Evolutionary conservation across 768 basidiomycete species (phyloP).

Genomic region (Xerocomus brunneocitrinus): DNA sequence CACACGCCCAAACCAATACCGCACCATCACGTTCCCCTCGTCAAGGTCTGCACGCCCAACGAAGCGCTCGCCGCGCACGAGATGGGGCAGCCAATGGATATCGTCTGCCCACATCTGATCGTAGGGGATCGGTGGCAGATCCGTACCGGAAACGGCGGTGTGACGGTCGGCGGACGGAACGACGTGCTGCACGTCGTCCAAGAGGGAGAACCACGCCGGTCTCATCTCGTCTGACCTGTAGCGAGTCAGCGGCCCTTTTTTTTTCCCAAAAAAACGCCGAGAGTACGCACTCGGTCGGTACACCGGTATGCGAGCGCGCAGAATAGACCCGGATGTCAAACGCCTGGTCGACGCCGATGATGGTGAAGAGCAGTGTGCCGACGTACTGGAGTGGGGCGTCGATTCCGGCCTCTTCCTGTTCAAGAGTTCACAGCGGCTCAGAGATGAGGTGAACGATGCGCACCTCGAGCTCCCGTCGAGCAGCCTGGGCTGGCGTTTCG

Average conservation of each 20-base stretch:
- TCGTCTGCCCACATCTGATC: constrained; percentile 60
- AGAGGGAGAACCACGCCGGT: too few relatives aligned
- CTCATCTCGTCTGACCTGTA: neutral
- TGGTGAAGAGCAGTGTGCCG: constrained; percentile 63
- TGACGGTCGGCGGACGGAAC: neutral
- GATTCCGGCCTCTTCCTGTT: constrained; percentile 81
- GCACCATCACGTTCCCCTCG: constrained; percentile 74
- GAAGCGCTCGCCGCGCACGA: constrained; percentile 41
- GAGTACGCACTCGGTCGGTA: constrained; percentile 57
- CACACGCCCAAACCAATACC: constrained; percentile 73
- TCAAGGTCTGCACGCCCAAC: constrained; percentile 57
- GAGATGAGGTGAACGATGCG: neutral
- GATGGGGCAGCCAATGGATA: constrained; percentile 60
- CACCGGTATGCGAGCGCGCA: constrained; percentile 56
- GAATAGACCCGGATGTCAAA: constrained; percentile 73
- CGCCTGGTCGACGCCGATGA: constrained; percentile 49
- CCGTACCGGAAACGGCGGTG: neutral
- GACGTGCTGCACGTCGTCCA: neutral
- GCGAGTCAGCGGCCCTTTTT: neutral
- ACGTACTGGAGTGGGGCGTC: constrained; percentile 51
- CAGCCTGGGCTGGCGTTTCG: constrained; percentile 67
- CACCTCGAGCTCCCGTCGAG: constrained; percentile 69
- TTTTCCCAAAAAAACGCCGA: neutral
- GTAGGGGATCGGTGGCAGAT: constrained; percentile 49
- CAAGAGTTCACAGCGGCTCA: neutral